Percentiles rank a stretch among this genome's conserved stretches.
Conservation (phyloP, 2,329 filamentous ascomycete species). For the Ceratocystis eucalypticola region DNA sequence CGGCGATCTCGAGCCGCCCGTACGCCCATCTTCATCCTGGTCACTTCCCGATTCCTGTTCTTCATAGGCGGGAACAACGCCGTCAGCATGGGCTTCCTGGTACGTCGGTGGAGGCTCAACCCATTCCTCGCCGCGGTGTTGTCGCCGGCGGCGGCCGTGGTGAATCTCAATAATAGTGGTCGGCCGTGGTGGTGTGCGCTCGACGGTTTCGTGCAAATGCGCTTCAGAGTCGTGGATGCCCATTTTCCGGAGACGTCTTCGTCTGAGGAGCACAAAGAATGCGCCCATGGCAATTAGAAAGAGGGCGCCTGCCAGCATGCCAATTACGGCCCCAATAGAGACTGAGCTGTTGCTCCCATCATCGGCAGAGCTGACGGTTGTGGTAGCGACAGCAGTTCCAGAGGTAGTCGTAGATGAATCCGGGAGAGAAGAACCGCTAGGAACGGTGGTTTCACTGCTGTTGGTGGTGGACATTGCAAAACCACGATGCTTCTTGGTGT, state of each 20-base stretch:
- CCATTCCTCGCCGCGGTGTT: conserved; percentile 15
- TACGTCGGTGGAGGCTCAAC: conserved; percentile 18
- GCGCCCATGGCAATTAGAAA: conserved; percentile 14
- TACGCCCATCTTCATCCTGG: conserved; percentile 7
- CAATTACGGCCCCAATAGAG: conserved; percentile 11
- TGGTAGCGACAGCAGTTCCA: not conserved
- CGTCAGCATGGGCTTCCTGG: conserved; percentile 18
- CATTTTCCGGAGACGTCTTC: conserved; percentile 13
- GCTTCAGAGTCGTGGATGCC: conserved; percentile 16
- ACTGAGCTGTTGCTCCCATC: not conserved
- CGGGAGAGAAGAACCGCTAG: not conserved
- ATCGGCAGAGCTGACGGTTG: not conserved
- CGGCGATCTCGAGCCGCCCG: conserved; percentile 5
- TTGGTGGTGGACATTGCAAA: conserved; percentile 1
- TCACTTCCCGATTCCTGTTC: conserved; percentile 13
- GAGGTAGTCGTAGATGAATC: not conserved
- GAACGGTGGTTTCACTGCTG: not conserved
- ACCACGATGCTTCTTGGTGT: not conserved
- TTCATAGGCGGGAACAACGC: conserved; percentile 17
- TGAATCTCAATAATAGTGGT: conserved; percentile 17
- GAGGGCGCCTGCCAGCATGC: conserved; percentile 10
- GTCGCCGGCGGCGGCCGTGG: conserved; percentile 10
- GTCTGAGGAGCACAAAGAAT: conserved; percentile 16
- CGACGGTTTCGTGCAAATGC: conserved; percentile 14
- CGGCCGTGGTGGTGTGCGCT: conserved; percentile 7